Percentiles rank a stretch among this genome's conserved stretches.
Evolutionary conservation across 139 green algal genomes (phyloP).

Genomic region (Coccomyxa sp.): DNA sequence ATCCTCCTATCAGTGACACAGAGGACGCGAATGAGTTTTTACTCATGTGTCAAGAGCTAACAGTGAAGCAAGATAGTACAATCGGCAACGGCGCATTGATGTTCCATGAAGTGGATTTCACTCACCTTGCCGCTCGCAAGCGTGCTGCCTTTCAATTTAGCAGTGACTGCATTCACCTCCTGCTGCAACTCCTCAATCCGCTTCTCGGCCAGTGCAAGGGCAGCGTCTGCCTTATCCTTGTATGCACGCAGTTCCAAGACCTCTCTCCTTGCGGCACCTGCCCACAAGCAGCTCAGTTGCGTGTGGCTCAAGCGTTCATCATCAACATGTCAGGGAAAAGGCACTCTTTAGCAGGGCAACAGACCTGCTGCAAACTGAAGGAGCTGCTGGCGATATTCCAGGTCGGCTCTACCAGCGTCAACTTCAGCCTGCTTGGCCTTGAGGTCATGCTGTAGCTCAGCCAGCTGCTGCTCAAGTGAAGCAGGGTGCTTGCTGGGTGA

Average conservation of each 20-base stretch:
- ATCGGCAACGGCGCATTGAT: too few relatives aligned
- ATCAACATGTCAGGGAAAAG: not conserved
- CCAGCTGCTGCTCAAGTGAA: not conserved
- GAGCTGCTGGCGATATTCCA: not conserved
- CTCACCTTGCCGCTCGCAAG: too few relatives aligned
- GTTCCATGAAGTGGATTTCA: too few relatives aligned
- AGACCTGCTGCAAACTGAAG: not conserved
- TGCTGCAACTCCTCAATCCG: not conserved
- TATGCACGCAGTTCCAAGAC: not conserved
- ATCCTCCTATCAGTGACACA: too few relatives aligned
- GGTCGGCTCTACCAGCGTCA: not conserved
- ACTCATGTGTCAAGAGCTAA: too few relatives aligned
- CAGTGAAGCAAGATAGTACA: too few relatives aligned
- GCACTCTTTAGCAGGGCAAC: not conserved
- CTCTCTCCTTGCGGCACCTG: not conserved
- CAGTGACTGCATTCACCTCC: too few relatives aligned
- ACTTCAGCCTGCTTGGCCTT: not conserved
- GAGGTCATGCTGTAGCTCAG: not conserved
- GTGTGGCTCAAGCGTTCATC: not conserved
- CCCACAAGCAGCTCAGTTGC: not conserved
- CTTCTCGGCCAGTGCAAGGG: not conserved
- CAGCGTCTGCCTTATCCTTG: not conserved
- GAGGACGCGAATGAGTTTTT: too few relatives aligned
- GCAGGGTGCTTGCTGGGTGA: not conserved
- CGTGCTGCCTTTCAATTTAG: too few relatives aligned